These are phyloP conservation scores for Moricandia moricandioides DNA, from an alignment of 345 rosid species.

Conservation along the genomic window DNA sequence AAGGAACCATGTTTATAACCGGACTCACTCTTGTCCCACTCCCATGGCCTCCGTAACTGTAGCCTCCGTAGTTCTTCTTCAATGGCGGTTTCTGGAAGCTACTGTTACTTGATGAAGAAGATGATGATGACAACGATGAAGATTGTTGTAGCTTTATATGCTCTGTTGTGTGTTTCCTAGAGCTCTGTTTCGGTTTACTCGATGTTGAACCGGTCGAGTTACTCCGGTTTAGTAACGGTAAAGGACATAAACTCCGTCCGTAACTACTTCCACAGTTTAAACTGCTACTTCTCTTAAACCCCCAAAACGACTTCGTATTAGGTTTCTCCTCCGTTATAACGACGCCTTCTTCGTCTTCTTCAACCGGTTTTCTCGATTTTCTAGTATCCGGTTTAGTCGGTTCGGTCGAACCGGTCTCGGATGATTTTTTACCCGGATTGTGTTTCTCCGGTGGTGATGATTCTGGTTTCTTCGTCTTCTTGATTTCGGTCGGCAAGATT, in stretches of 20 bases:
- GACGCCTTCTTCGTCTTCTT: conserved; percentile 29
- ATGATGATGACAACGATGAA: conserved; percentile 19
- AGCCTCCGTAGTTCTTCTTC: conserved; percentile 61
- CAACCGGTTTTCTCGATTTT: conserved; percentile 33
- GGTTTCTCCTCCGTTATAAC: conserved; percentile 40
- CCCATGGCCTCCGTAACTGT: conserved; percentile 47
- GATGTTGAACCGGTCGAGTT: conserved; percentile 63
- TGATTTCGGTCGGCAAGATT: conserved; percentile 53
- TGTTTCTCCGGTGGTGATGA: conserved; percentile 3
- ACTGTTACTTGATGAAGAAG: conserved; percentile 27
- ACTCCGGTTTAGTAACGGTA: conserved; percentile 71
- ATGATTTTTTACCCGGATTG: neutral
- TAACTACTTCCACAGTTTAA: conserved; percentile 69
- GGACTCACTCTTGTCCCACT: conserved; percentile 57
- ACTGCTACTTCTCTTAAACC: conserved; percentile 75
- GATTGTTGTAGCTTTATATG: conserved; percentile 34
- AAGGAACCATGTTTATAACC: conserved; percentile 66
- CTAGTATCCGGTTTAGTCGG: conserved; percentile 24
- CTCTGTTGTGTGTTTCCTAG: conserved; percentile 41
- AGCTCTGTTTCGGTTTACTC: conserved; percentile 42
- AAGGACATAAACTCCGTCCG: conserved; percentile 67
- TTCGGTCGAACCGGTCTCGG: conserved; percentile 8
- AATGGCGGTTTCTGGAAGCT: conserved; percentile 68
- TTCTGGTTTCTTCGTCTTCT: conserved; percentile 39
- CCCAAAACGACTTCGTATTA: conserved; percentile 64